Evolutionary conservation across 495 filamentous ascomycete species (phyloP).

Genomic region (Talaromyces wortmannii): DNA sequence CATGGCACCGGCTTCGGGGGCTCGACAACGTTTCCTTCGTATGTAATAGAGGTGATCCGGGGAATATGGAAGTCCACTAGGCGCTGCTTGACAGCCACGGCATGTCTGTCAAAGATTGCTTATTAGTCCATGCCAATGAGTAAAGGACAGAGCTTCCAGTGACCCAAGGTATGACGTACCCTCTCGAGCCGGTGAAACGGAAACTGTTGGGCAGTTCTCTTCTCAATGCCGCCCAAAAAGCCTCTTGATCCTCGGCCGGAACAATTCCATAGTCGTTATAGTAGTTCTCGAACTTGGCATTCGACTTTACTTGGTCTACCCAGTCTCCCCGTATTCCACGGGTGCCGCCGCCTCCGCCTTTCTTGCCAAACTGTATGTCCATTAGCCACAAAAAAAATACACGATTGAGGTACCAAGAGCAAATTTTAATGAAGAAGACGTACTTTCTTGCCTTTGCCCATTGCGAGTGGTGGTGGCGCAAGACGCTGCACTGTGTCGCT

Average conservation of each 20-base stretch:
- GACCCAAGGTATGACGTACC: slow-evolving; percentile 36
- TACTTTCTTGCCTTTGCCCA: slow-evolving; percentile 36
- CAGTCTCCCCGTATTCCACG: slow-evolving; percentile 30
- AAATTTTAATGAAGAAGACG: neutral
- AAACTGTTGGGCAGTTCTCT: slow-evolving; percentile 92
- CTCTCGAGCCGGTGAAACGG: slow-evolving; percentile 88
- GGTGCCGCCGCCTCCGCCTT: slow-evolving; percentile 26
- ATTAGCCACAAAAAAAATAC: neutral
- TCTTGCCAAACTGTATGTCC: slow-evolving; percentile 20
- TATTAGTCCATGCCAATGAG: no score
- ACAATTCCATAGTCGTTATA: slow-evolving; percentile 74
- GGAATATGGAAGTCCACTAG: slow-evolving; percentile 85
- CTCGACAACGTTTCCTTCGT: slow-evolving; percentile 74
- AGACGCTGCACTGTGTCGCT: neutral
- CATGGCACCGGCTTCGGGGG: slow-evolving; percentile 74
- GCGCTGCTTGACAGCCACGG: slow-evolving; percentile 75
- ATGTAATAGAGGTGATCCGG: slow-evolving; percentile 72
- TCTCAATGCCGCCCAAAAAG: slow-evolving; percentile 76
- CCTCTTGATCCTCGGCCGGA: slow-evolving; percentile 60
- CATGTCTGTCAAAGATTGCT: slow-evolving; percentile 48
- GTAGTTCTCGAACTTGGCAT: slow-evolving; percentile 72
- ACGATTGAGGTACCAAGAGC: slow-evolving; percentile 1
- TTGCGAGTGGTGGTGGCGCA: slow-evolving; percentile 11
- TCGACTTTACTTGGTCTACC: slow-evolving; percentile 57
- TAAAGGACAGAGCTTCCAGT: neutral